Base-by-base conservation (phyloP, 2,329 filamentous ascomycete genomes). In the Aspergillus ibericus region DNA sequence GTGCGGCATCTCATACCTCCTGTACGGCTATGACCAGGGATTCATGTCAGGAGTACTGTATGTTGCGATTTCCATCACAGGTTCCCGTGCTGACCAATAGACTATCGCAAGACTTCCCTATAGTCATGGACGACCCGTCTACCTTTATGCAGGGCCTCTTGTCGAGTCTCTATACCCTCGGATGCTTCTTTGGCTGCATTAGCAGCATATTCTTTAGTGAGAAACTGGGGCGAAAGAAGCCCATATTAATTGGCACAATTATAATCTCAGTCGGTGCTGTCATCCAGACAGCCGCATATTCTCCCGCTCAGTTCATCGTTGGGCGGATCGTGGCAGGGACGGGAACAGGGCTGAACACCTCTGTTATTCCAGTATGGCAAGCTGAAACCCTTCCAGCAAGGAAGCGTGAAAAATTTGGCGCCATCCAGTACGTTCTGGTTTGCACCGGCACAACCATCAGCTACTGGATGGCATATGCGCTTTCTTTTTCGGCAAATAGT, bases 271-370 rank as follows among this genome's bases (percentile, higher is more conserved):
- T 35, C 6, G 48, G 27, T 15, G n/a, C 48, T 1, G 48, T 51
- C 7, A 32, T 51, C 3, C 48, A 51, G 13, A 34, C 48, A 51
- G 48, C 16, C 3, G 29, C 48, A 22, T 51, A 32, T 25, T 35
- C 29, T 2, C 20, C 48, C n/a, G 48, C 48, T 34, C 48, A 51
- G 22, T 34, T 51, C 13, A 51, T 51, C 1, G 27, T 51, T 25
- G 48, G 48, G 2, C 10, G 48, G 0, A 13, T 35, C 27, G 27
- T 51, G 29, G 81, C 80, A 3, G 80, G 80, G 18, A 62, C 81
- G 16, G 80, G 80, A 13, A 82, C 81, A 56, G 80, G 80, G 2
- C 78, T 82, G 66, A 82, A 82, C 67, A 81, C 79, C 4, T 75
- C 73, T 20, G 80, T 78, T 0, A 79, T 81, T 34, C 80, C 80